These are phyloP conservation scores for Pseudogymnoascus sp. DNA, from an alignment of 2,329 filamentous ascomycete species.

Conservation along the genomic window DNA sequence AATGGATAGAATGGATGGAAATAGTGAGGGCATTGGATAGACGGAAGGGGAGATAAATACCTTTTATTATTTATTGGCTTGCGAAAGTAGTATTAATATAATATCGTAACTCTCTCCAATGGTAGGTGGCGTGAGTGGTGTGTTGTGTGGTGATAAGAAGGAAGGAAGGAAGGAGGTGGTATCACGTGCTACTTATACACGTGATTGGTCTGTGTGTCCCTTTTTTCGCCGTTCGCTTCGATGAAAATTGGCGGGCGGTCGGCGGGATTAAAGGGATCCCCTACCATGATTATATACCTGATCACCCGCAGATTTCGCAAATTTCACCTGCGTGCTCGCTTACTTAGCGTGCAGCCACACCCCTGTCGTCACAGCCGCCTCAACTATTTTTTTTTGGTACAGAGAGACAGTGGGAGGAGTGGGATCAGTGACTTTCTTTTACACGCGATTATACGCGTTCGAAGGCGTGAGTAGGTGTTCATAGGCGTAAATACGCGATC, in stretches of 20 bases:
- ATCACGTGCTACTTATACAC: neutral
- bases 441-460: constrained; percentile 3
- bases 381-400: neutral
- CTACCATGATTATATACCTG: constrained; percentile 9
- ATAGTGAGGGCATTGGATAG: neutral
- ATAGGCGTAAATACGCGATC: neutral
- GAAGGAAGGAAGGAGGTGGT: neutral
- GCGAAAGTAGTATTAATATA: neutral
- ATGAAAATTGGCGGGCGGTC: constrained; percentile 8
- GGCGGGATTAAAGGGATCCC: constrained; percentile 1
- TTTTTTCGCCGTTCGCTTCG: neutral
- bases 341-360: constrained; percentile 7
- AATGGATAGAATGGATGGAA: neutral
- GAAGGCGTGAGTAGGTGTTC: neutral
- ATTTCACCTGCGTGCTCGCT: constrained; percentile 9
- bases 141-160: no score
- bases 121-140: neutral
- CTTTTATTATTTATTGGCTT: neutral
- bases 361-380: constrained; percentile 10
- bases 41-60: neutral
- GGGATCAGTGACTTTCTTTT: neutral
- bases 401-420: neutral
- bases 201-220: neutral
- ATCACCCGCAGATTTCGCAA: constrained; percentile 8
- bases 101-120: neutral